Conservation (phyloP, 352 stramenopile genomes). For the Globisporangium takayamanum region DNA sequence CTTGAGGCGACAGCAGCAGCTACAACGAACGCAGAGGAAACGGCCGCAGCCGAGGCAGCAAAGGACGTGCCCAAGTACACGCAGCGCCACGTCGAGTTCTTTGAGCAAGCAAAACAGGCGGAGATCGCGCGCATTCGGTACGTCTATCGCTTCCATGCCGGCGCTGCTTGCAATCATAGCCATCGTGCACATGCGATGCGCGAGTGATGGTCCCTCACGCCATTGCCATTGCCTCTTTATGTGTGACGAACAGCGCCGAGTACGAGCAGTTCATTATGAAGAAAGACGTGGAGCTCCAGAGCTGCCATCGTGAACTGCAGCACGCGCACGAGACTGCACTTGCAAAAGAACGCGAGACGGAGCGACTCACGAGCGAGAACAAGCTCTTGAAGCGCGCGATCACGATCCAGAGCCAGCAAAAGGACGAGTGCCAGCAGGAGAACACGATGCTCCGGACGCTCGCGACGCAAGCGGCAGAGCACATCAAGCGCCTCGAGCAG, state of each 20-base stretch:
- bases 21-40: slow-evolving; percentile 13
- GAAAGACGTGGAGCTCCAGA: slow-evolving; percentile 71
- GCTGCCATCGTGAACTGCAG: slow-evolving; percentile 43
- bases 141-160: neutral
- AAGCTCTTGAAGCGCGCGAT: slow-evolving; percentile 80
- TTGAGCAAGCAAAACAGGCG: slow-evolving; percentile 80
- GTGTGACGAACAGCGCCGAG: slow-evolving; percentile 26
- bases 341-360: slow-evolving; percentile 43
- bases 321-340: slow-evolving; percentile 33
- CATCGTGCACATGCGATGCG: neutral
- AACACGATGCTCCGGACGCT: slow-evolving; percentile 70
- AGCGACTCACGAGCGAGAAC: slow-evolving; percentile 76
- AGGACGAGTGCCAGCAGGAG: slow-evolving; percentile 72
- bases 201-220: neutral
- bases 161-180: neutral
- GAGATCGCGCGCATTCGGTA: slow-evolving; percentile 71
- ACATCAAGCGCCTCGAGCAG: slow-evolving; percentile 84
- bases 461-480: slow-evolving; percentile 69
- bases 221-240: neutral
- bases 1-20: slow-evolving; percentile 9
- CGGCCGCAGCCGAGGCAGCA: slow-evolving; percentile 22
- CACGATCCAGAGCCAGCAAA: slow-evolving; percentile 85
- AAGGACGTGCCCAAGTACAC: slow-evolving; percentile 78
- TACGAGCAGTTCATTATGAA: slow-evolving; percentile 83
- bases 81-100: slow-evolving; percentile 83